These are phyloP conservation scores for Brassica nigra DNA, from an alignment of 345 rosid genomes.

Conservation along the genomic window DNA sequence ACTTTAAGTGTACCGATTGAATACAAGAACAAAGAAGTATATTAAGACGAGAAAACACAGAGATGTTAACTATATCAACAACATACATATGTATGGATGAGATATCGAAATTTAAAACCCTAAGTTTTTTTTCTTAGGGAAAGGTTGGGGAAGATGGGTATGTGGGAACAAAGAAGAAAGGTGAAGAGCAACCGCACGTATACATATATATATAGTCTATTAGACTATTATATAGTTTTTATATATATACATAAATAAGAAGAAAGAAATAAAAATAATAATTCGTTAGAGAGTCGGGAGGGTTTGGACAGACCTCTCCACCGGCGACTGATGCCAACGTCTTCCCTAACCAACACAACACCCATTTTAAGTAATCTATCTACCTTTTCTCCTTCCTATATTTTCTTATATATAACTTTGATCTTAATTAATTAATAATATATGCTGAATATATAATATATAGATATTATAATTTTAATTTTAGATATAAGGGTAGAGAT, in stretches of 20 bases:
- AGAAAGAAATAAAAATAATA: neutral
- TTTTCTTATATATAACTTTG: neutral
- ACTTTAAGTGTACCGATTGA: neutral
- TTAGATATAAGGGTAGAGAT: slow-evolving; percentile 41
- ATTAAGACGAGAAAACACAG: neutral
- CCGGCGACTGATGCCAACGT: slow-evolving; percentile 69
- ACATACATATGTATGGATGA: neutral
- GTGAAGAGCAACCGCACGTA: slow-evolving; percentile 42
- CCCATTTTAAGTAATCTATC: slow-evolving; percentile 55
- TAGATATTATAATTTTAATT: neutral
- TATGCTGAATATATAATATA: neutral
- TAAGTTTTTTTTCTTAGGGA: slow-evolving; percentile 4
- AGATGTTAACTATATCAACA: slow-evolving; percentile 7
- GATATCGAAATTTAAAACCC: slow-evolving; percentile 13
- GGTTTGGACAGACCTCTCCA: slow-evolving; percentile 54
- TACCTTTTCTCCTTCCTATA: neutral
- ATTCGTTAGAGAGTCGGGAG: slow-evolving; percentile 65
- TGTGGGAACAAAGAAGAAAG: slow-evolving; percentile 44
- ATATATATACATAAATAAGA: neutral
- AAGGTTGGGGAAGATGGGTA: slow-evolving; percentile 43
- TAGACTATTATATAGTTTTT: neutral
- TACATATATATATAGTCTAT: neutral
- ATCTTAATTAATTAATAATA: neutral
- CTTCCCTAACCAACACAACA: slow-evolving; percentile 63
- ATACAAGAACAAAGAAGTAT: neutral